phyloP scores from a whole-genome alignment of 805 yeast genomes.

The Ascoidea asiatica region DNA sequence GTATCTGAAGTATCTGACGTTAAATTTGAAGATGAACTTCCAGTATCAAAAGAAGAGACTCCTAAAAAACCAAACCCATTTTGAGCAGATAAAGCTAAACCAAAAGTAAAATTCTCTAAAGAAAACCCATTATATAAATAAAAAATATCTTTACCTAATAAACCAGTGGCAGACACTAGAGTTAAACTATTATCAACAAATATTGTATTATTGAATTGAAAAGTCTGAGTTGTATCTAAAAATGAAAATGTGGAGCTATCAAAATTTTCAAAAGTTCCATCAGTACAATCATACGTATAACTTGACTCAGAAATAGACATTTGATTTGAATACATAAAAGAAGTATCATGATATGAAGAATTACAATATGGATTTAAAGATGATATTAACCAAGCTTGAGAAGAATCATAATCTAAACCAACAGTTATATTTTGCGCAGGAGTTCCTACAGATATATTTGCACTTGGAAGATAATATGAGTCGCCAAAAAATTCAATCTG shows the following conservation, averaged over 20 bases:
- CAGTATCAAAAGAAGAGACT: background rate
- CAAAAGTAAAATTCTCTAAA: background rate
- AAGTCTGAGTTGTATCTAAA: no score
- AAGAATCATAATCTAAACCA: background rate
- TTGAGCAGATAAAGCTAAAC: background rate
- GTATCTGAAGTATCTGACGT: no score
- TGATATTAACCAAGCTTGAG: background rate
- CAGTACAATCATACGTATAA: no score
- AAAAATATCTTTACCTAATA: background rate
- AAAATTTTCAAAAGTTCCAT: no score
- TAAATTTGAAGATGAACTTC: background rate
- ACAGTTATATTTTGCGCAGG: background rate
- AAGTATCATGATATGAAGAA: background rate
- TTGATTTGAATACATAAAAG: no score
- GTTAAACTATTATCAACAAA: no score
- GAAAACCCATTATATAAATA: no score
- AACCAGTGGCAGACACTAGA: background rate
- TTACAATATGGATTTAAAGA: background rate
- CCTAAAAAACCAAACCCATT: background rate
- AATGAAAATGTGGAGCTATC: no score
- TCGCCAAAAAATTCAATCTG: no score
- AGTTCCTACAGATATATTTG: background rate
- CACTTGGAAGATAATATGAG: background rate
- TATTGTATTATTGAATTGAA: no score
- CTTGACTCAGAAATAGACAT: no score